Conservation (phyloP, 2,329 filamentous ascomycete genomes). For the Phialophora macrospora region DNA sequence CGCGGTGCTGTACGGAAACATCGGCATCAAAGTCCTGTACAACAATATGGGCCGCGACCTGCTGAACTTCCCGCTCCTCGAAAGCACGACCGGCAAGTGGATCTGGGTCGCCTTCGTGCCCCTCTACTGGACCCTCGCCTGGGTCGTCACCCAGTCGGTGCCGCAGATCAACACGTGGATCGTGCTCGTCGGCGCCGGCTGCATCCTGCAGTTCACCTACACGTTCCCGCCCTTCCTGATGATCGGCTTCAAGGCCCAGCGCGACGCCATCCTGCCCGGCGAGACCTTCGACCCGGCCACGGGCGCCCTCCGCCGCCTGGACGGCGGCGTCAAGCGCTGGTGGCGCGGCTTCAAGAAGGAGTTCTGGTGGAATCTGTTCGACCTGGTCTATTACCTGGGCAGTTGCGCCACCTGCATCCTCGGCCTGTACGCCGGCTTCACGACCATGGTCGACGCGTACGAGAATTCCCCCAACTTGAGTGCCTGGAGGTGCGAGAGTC, state of each 20-base stretch:
- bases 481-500: constrained; percentile 31
- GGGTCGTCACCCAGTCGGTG: constrained; percentile 51
- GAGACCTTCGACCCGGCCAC: constrained; percentile 39
- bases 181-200: constrained; percentile 50
- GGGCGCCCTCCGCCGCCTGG: constrained; percentile 29
- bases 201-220: constrained; percentile 55
- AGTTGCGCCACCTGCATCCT: constrained; percentile 39
- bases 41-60: constrained; percentile 33
- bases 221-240: constrained; percentile 49
- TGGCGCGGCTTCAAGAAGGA: constrained; percentile 40
- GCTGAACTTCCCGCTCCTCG: constrained; percentile 29
- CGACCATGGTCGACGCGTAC: constrained; percentile 42
- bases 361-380: constrained; percentile 40
- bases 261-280: constrained; percentile 38
- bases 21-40: constrained; percentile 45
- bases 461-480: constrained; percentile 28
- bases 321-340: constrained; percentile 33
- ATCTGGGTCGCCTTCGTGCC: constrained; percentile 43
- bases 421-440: constrained; percentile 40
- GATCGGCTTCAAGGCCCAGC: constrained; percentile 42
- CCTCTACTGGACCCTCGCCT: constrained; percentile 53
- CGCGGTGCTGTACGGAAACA: constrained; percentile 50
- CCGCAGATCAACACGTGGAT: constrained; percentile 50
- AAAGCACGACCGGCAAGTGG: constrained; percentile 30
- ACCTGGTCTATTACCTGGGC: constrained; percentile 40